Base-by-base conservation (phyloP, 352 stramenopile species). In the Phytopythium helicoides region DNA sequence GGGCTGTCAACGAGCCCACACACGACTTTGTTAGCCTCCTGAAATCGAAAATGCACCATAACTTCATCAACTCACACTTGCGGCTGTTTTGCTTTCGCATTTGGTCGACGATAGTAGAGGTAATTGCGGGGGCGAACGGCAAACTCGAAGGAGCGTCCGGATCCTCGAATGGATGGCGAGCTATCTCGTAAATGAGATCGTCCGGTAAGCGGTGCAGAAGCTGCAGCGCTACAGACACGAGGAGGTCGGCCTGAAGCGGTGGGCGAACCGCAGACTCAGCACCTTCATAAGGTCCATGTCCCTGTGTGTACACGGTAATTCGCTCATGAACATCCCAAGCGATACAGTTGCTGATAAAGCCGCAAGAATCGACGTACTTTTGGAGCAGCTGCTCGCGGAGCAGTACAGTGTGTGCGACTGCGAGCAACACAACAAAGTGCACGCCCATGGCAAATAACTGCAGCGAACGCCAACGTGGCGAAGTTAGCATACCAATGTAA, bases 391-490 rank as follows among this genome's bases (percentile, higher is more conserved):
- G 76, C 15, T 92, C 81, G 25, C 90, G 84, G 51, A 97, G 68
- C 15, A 97, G 58, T 10, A 97, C 81, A 0, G 91, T 92, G 59
- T 96, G 83, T 14, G 89, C 85, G 11, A 94, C 86, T 12, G 81
- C 87, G n/a, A 97, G 61, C 0, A 96, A 57, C 1, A 97, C 87
- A 18, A 97, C 84, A 53, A 97, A 94, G 66, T 97, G 90, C 8
- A 97, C 80, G 1, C 90, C 90, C 14, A 96, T 81, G 18, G 90
- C 88, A 60, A 97, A 96, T 11, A 97, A 61, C 86, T 95, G 33
- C 19, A 25, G 6, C 10, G 23, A 52, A 14, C 45, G 33, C 18
- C 0, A 36, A 16, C 33, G 14, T 11, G 49, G n/a, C 15, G 34
- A 21, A 38, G 19, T 46, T n/a, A 48, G 23, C 21, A 48, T 3